These are phyloP conservation scores for Monilinia fructicola DNA, from an alignment of 2,329 filamentous ascomycete genomes.

Conservation along the genomic window DNA sequence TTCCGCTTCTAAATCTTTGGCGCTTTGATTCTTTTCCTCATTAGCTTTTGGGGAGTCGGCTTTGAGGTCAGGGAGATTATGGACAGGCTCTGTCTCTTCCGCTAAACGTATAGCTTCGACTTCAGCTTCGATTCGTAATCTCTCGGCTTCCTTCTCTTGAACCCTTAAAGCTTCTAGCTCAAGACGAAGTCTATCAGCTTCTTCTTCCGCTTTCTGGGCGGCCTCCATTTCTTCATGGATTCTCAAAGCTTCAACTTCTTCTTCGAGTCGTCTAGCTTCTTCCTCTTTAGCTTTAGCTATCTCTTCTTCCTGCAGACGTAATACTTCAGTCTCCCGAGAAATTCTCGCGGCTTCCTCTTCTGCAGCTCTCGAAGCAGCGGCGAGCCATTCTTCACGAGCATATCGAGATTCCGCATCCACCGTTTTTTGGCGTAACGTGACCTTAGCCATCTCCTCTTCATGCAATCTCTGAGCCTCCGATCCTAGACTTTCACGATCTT, in stretches of 20 bases:
- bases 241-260: conserved; percentile 2
- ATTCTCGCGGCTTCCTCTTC: conserved; percentile 1
- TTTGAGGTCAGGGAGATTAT: neutral
- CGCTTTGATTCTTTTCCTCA: neutral
- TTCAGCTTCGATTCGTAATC: neutral
- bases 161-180: neutral
- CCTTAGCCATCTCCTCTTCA: conserved; percentile 26
- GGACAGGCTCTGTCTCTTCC: neutral
- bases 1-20: neutral
- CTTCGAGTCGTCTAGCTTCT: neutral
- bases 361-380: neutral
- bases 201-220: neutral
- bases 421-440: conserved; percentile 12
- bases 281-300: neutral
- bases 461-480: conserved; percentile 24
- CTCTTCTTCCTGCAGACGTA: neutral
- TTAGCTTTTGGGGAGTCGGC: neutral
- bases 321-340: neutral
- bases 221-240: neutral
- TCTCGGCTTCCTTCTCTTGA: neutral
- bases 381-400: neutral
- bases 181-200: neutral
- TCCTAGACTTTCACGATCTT: conserved; percentile 16
- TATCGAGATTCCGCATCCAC: neutral
- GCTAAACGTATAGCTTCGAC: neutral